phyloP scores from a whole-genome alignment of 495 filamentous ascomycete genomes.

The Podospora didyma region DNA sequence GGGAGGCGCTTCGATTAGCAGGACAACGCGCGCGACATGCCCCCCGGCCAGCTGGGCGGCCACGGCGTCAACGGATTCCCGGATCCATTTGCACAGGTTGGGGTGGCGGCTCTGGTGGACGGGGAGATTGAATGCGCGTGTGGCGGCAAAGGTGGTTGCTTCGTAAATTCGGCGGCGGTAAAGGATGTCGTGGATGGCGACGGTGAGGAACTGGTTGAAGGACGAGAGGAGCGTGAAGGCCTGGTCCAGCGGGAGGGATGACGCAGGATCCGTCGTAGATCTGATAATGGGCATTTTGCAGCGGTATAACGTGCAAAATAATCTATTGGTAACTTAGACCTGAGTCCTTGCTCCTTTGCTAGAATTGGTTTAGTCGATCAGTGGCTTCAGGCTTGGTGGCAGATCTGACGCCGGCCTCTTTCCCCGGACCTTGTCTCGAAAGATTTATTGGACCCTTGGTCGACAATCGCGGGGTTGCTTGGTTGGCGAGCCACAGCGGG shows the following conservation, averaged over 20 bases:
- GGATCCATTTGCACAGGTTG: slow-evolving; percentile 86
- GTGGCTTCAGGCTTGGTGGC: too few species aligned
- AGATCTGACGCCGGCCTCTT: too few species aligned
- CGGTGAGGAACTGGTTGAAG: slow-evolving; percentile 76
- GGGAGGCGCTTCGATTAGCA: slow-evolving; percentile 64
- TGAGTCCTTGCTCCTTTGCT: too few species aligned
- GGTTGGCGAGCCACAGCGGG: too few species aligned
- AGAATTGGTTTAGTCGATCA: too few species aligned
- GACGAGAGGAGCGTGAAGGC: slow-evolving; percentile 48
- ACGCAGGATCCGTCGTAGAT: not conserved
- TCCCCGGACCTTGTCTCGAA: too few species aligned
- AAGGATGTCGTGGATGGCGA: slow-evolving; percentile 90
- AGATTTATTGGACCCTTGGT: too few species aligned
- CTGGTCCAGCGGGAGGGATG: slow-evolving; percentile 19
- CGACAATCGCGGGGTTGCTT: slow-evolving; percentile 9
- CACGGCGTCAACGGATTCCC: slow-evolving; percentile 73
- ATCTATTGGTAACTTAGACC: too few species aligned
- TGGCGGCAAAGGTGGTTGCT: slow-evolving; percentile 69
- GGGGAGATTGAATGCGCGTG: slow-evolving; percentile 82
- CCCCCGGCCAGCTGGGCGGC: slow-evolving; percentile 58
- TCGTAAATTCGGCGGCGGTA: slow-evolving; percentile 86
- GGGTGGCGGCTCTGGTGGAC: slow-evolving; percentile 89
- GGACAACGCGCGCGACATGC: slow-evolving; percentile 64
- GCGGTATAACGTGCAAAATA: too few species aligned
- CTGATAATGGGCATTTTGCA: too few species aligned